Evolutionary conservation across 2,329 filamentous ascomycete species (phyloP).

Genomic region (Dactylellina haptotyla): DNA sequence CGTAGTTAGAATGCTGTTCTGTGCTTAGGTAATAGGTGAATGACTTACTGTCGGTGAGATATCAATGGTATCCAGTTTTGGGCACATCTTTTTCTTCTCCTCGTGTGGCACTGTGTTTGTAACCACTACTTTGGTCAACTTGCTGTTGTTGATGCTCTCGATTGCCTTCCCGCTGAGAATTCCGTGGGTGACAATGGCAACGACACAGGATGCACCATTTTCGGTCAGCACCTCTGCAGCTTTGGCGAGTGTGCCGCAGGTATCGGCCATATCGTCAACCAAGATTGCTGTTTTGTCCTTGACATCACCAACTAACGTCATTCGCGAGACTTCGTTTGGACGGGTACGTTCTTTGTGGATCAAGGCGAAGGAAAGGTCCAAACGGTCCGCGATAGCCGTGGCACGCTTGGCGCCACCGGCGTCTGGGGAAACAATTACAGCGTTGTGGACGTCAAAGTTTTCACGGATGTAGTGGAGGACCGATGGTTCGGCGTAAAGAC

Average conservation of each 20-base stretch:
- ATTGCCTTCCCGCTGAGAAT: constrained; percentile 90
- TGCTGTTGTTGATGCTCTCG: constrained; percentile 81
- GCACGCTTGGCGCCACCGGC: constrained; percentile 94
- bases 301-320: constrained; percentile 96
- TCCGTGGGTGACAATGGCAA: constrained; percentile 94
- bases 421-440: constrained; percentile 93
- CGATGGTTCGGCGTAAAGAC: constrained; percentile 92
- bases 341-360: constrained; percentile 96
- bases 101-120: constrained; percentile 87
- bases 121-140: constrained; percentile 81
- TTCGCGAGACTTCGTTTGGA: constrained; percentile 89
- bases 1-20: constrained; percentile 55
- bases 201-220: constrained; percentile 85
- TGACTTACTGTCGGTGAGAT: constrained; percentile 76
- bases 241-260: constrained; percentile 87
- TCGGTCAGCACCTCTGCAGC: constrained; percentile 88
- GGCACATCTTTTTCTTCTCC: constrained; percentile 81
- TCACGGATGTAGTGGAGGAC: constrained; percentile 91
- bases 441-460: constrained; percentile 81
- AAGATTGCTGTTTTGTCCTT: constrained; percentile 91
- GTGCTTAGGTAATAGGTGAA: constrained; percentile 56
- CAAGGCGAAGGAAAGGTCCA: constrained; percentile 89
- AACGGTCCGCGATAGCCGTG: constrained; percentile 88
- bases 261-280: constrained; percentile 98
- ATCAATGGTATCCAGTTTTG: constrained; percentile 88